These are phyloP conservation scores for Orbilia quercus DNA, from an alignment of 2,329 filamentous ascomycete species.

Conservation along the genomic window DNA sequence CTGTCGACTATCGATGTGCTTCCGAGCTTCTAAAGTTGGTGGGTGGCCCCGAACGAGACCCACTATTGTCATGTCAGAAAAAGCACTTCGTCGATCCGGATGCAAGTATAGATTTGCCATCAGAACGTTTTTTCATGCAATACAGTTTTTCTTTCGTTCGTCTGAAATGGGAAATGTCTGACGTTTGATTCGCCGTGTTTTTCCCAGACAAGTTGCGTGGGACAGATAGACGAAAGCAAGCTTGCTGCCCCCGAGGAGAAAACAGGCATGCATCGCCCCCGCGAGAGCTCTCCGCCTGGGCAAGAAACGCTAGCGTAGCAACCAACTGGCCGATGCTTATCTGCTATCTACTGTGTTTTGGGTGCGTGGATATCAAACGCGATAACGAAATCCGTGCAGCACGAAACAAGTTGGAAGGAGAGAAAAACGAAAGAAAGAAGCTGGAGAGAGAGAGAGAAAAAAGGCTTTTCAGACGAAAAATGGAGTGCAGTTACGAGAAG, in stretches of 20 bases:
- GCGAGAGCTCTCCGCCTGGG: constrained; percentile 37
- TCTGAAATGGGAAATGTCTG: constrained; percentile 1
- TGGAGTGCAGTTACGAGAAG: neutral
- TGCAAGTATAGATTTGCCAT: constrained; percentile 45
- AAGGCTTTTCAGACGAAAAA: constrained; percentile 22
- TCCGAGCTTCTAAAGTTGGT: constrained; percentile 5
- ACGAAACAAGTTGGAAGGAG: constrained; percentile 3
- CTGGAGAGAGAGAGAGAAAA: neutral
- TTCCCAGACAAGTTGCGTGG: neutral
- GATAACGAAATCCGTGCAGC: no score
- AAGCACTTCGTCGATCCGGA: constrained; percentile 21
- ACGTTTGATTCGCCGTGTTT: constrained; percentile 13
- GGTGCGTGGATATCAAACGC: neutral
- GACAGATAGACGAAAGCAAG: constrained; percentile 1
- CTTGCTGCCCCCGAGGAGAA: constrained; percentile 7
- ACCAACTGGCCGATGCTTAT: constrained; percentile 20
- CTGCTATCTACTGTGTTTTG: constrained; percentile 29
- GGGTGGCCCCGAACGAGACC: neutral
- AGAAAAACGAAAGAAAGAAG: constrained; percentile 10
- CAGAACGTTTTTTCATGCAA: neutral
- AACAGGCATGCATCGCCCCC: constrained; percentile 33
- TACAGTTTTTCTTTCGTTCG: constrained; percentile 1
- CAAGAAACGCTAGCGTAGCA: constrained; percentile 10
- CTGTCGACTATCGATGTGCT: no score
- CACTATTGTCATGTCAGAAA: constrained; percentile 1